A percentile compares a stretch with the other conserved stretches of the same genome.
phyloP scores from a whole-genome alignment of 768 basidiomycete genomes.

The Hemileccinum impolitum region DNA sequence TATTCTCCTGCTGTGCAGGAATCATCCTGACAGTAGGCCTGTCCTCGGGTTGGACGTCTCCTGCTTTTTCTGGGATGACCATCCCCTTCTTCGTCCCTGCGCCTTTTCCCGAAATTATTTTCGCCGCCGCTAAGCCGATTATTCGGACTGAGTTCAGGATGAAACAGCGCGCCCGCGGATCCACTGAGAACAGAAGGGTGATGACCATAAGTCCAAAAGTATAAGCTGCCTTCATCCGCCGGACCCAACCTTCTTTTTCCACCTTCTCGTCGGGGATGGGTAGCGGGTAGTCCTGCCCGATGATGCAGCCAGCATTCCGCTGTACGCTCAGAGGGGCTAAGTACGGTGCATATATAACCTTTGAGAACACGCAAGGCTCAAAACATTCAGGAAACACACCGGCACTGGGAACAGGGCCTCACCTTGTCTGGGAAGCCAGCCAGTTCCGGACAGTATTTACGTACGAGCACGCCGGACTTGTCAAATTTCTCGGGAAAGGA shows the following conservation, averaged over 20 bases:
- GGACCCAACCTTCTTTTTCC: conserved; percentile 13
- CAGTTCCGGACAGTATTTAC: conserved; percentile 19
- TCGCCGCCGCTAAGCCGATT: conserved; percentile 25
- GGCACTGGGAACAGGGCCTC: conserved; percentile 13
- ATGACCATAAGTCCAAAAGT: conserved; percentile 18
- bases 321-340: not conserved
- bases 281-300: conserved; percentile 5
- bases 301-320: conserved; percentile 3
- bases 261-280: conserved; percentile 14
- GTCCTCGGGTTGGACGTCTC: conserved; percentile 3
- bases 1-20: conserved; percentile 8
- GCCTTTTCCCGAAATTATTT: conserved; percentile 19
- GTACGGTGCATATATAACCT: conserved; percentile 2
- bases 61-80: conserved; percentile 10
- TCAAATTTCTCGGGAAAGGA: conserved; percentile 19
- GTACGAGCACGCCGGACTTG: conserved; percentile 19
- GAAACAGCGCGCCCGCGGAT: conserved; percentile 27
- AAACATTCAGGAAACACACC: conserved; percentile 2
- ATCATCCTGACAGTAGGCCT: conserved; percentile 1
- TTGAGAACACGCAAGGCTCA: not conserved
- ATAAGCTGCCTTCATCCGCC: conserved; percentile 9
- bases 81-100: conserved; percentile 13
- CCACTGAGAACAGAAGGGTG: conserved; percentile 14
- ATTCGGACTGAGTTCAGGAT: conserved; percentile 5
- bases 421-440: conserved; percentile 24